Conservation (phyloP, 257 asterid species). For the Euphrasia confusa region DNA sequence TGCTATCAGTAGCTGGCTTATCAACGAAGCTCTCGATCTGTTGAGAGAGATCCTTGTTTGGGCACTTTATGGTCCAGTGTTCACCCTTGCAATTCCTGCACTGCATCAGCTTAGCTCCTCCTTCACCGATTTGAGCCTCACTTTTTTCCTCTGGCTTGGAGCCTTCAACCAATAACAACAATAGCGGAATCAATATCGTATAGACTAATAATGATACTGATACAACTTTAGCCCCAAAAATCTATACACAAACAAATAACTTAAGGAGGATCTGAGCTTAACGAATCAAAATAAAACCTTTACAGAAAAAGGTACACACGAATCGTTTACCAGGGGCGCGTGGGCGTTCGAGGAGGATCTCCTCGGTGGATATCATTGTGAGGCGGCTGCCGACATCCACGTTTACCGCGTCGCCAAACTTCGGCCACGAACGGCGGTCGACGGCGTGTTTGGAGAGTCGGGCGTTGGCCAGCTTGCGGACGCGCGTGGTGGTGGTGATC, state of each 20-base stretch:
- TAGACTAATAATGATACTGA: too few relatives aligned
- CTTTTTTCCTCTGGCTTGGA: constrained; percentile 60
- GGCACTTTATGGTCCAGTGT: constrained; percentile 94
- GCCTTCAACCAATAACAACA: constrained; percentile 36
- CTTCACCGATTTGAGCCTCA: constrained; percentile 42
- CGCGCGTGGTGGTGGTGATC: constrained; percentile 73
- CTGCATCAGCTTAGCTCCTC: constrained; percentile 81
- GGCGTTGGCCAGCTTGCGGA: constrained; percentile 75
- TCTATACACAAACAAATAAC: too few relatives aligned
- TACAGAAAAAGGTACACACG: too few relatives aligned
- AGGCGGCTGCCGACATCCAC: constrained; percentile 80
- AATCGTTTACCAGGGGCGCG: constrained; percentile 59
- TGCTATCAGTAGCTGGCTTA: constrained; percentile 53
- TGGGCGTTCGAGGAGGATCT: constrained; percentile 82
- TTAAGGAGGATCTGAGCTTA: too few relatives aligned
- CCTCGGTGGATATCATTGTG: constrained; percentile 91
- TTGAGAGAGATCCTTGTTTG: constrained; percentile 82
- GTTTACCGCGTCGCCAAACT: constrained; percentile 82
- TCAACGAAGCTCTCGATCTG: constrained; percentile 55
- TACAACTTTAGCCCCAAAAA: too few relatives aligned
- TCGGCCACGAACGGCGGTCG: constrained; percentile 82
- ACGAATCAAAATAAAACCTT: too few relatives aligned
- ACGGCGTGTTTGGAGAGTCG: constrained; percentile 80
- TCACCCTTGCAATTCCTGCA: constrained; percentile 92
- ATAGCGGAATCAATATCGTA: background rate